Base-by-base conservation (phyloP, 75 land plant genomes). In the Pinus tabuliformis region DNA sequence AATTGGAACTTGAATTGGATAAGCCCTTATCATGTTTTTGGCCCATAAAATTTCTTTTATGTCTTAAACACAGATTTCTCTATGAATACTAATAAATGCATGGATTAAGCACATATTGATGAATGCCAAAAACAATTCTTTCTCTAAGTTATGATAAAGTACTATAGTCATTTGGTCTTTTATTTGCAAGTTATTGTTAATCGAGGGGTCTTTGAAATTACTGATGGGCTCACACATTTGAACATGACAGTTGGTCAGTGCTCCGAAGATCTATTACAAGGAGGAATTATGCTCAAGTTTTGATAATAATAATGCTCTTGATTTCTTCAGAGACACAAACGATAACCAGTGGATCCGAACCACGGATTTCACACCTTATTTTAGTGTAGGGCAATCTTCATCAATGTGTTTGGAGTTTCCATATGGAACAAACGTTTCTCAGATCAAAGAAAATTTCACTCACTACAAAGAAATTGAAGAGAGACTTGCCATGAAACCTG, bases 331-430 rank as follows among this genome's bases (percentile, higher is more conserved):
- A 78, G 80, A 75, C 42, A 59, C 36, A 9, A 74, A 76, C 54
- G 89, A 86, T 63, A 80, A 65, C 28, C 78, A 71, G 17, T 94
- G 95, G 95, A 73, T 89, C 39, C 78, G 99, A 75, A 85, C 92
- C 24, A 81, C 83, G 37, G 99, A 97, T 81, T 94, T 97, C 71
- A 89, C 94, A 56, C 77, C 84, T 33, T 73, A 76, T 33, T 73
- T 71, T 59, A 70, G 79, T 65, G 87, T 94, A 36, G 97, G 95
- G 26, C 98, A 97, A 64, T 97, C 95, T 56, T 87, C 87, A 62
- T 77, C 81, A n/a, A 75, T 95, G 11, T 86, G 91, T 59, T 60
- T 94, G 73, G 91, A 94, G 79, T 72, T 97, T 52, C 78, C 87
- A 18, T 18, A 64, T 58, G 65, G 62, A 24, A 37, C 22, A 14